Base-by-base conservation (phyloP, 805 yeast genomes). In the Lipomyces mesembrius region DNA sequence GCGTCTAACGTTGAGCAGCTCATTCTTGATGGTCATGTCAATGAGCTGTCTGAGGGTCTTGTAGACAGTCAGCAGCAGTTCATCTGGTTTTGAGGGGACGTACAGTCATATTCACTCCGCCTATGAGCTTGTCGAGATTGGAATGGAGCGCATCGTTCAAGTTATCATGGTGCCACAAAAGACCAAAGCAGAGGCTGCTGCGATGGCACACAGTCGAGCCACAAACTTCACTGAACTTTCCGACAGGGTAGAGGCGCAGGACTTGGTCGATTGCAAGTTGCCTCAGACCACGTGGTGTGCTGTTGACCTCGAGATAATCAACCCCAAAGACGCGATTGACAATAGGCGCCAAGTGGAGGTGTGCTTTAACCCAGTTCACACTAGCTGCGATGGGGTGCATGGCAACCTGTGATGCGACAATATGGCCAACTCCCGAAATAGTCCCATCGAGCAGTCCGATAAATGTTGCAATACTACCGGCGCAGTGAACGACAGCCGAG, bases 131-230 rank as follows among this genome's bases (percentile, higher is more conserved):
- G 49, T 43, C 49, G 22, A 43, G 49, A 43, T 43, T 43, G 49
- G 49, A 43, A 43, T 43, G 49, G 6, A 43, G 22, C 49, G 49
- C 49, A n/a, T 43, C 49, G 9, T 43, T 43, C 49, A 43, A 43
- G 49, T 43, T 43, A 6, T 43, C 49, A 43, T 43, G 49, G 49
- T 43, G 49, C 49, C 49, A 43, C 49, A 43, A n/a, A 7, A 43
- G 11, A 8, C 49, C 49, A 43, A 43, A 43, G 22, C 20, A 43
- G 22, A 43, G 49, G 49, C 49, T 43, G 22, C 49, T 17, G 8
- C 49, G 49, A 17, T 43, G 49, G 49, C 49, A 43, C 20, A 43
- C 49, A n/a, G 49, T 43, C 49, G 49, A 43, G 20, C 49, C 49
- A 17, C 49, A 43, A 43, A 43, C 20, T 8, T 43, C 49, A 43